Conservation (phyloP, 768 basidiomycete genomes). For the Mycena venus region DNA sequence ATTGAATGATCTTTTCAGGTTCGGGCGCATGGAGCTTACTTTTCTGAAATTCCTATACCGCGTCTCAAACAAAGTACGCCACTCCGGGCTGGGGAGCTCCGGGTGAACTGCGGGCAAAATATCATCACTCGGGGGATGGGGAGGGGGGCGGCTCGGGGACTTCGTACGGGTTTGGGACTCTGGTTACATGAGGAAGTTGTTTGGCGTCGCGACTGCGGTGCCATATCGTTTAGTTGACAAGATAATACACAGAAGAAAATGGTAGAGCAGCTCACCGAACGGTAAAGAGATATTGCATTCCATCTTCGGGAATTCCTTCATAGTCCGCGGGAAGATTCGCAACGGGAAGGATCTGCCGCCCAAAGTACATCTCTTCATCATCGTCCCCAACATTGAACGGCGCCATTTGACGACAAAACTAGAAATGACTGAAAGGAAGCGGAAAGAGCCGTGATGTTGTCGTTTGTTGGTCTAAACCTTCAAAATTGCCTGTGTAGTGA, state of each 20-base stretch:
- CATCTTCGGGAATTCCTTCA: conserved; percentile 74
- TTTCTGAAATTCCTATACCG: conserved; percentile 78
- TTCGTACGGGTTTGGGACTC: conserved; percentile 80
- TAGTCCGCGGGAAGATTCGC: conserved; percentile 82
- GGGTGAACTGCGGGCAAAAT: conserved; percentile 44
- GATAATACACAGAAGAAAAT: not conserved
- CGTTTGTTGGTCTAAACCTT: not conserved
- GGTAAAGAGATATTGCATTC: conserved; percentile 84
- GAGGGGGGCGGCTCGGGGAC: conserved; percentile 44
- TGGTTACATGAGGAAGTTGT: conserved; percentile 71
- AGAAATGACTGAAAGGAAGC: conserved; percentile 47
- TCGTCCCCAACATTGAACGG: conserved; percentile 58
- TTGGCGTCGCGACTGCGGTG: conserved; percentile 78
- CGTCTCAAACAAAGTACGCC: conserved; percentile 69
- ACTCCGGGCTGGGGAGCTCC: conserved; percentile 73
- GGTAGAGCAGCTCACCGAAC: conserved; percentile 70
- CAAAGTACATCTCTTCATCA: conserved; percentile 72
- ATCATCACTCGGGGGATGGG: conserved; percentile 33
- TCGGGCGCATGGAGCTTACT: conserved; percentile 48
- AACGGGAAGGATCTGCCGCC: conserved; percentile 84
- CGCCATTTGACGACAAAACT: conserved; percentile 55
- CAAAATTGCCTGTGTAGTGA: conserved; percentile 16
- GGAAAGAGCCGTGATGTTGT: conserved; percentile 6
- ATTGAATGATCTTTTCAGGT: not conserved
- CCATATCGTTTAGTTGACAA: conserved; percentile 3